Base-by-base conservation (phyloP, 306 rosid genomes). In the Rubus parviflorus region DNA sequence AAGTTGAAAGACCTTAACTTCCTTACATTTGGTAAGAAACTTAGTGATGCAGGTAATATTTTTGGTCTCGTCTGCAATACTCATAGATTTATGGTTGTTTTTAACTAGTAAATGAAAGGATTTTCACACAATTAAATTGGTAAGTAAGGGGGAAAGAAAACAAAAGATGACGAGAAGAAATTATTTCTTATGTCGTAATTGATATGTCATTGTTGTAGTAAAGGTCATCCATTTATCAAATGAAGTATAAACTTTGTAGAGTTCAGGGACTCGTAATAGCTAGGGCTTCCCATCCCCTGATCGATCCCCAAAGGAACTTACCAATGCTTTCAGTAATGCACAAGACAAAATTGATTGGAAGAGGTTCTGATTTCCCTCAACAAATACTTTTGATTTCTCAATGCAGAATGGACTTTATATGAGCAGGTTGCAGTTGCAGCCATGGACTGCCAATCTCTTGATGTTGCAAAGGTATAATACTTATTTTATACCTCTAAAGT, bases 341-440 rank as follows among this genome's bases (percentile, higher is more conserved):
- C 35, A 30, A 30, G 35, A 30, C 35, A 30, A 30, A 1, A 7
- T 7, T 1, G 8, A 42, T 42, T 4, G 5, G 8, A 58, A 60
- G 38, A 62, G 81, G 48, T 22, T 37, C 12, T 72, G 25, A 51
- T 8, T 74, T 76, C 69, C 72, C 72, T 56, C 73, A 22, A 57
- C 77, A 12, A 78, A 63, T 77, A 58, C 41, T 45, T 66, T 45
- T 79, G 78, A 52, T 79, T 66, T 84, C 47, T 63, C 30, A 71
- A 70, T 88, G 90, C 85, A 96, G 99, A 88, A 77, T 96, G 96
- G 97, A 91, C 98, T 79, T 81, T 96, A 74, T 89, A 84, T 70
- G 99, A 96, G 85, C 99, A 96, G 83, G 98, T 96, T 65, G 97
- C 98, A 49, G 68, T 93, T 83, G 99, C 99, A 49, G 99, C 98